Evolutionary conservation across 139 green algal species (phyloP), one percentile per base, ranked within the genome.

Genomic region (Micractinium sp.): DNA sequence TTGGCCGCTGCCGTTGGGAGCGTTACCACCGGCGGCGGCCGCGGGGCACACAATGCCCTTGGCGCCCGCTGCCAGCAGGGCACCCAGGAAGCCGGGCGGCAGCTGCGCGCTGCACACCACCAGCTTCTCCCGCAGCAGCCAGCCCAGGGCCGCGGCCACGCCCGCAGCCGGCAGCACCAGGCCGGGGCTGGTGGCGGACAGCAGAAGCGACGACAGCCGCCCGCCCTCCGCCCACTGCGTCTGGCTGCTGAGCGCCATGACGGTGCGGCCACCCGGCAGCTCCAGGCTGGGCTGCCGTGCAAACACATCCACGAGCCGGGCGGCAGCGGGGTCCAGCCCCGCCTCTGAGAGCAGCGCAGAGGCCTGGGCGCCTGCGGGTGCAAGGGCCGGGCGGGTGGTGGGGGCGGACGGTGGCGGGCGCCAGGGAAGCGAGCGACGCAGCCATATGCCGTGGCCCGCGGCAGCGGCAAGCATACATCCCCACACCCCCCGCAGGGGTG

Each of bases 181-280:
- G 14, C 47, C 88, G 2, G 91, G 86, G 36, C 36, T 41, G 25
- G 77, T 77, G 3, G 78, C 36, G 14, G 90, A 85, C 81, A 94
- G 76, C 79, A 94, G 86, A 25, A 91, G 29, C 36, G 83, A 63
- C 0, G 89, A 78, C 82, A 92, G 74, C 20, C 41, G 33, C 9
- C 33, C 53, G 33, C 78, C 67, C 0, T 20, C 76, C 2, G 89
- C 71, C n/a, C 77, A 76, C 35, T 90, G 89, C n/a, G 56, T 83
- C 61, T 91, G 82, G n/a, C 77, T 83, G 78, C 90, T 87, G 29
- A 92, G 86, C 61, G 88, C 39, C n/a, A 25, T 81, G 2, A 93
- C 5, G 14, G 63, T 56, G 77, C 77, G 18, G 23, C 47, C 74
- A 2, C 47, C 85, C 0, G 36, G 36, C 81, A 90, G 41, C 41